Evolutionary conservation across 2,329 filamentous ascomycete genomes (phyloP), one percentile per base, ranked within the genome.

Genomic region (Arthrobotrys entomopaga): DNA sequence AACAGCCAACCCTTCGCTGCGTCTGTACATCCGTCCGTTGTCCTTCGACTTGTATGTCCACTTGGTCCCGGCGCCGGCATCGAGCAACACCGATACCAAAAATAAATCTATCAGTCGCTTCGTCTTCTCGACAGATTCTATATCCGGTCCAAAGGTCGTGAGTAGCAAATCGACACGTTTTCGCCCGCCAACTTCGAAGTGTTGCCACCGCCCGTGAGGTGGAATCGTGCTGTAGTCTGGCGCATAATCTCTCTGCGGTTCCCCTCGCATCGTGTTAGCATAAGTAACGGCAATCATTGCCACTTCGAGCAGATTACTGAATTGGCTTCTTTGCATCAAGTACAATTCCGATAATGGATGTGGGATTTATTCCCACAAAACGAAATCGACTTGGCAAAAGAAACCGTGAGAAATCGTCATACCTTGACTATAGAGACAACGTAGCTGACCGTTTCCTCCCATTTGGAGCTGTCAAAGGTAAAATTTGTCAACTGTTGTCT

Each of bases 11-110:
- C 93, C 93, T 81, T 97, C 95, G 75, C 93, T 97, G 58, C 95
- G 88, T 60, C 88, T 86, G 82, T 94, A 98, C 46, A 90, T 82
- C 76, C 89, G 90, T 66, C 91, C 92, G 77, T 93, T 96, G 80
- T 96, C 93, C 76, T 89, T 89, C 80, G 92, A 96, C 84, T 91
- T 95, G 83, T 97, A 99, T 78, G 89, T 90, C 95, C 95, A 99
- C 77, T 88, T 86, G 1, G 89, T 94, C 46, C 95, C 95, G 1
- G 95, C 93, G 46, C 95, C 95, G 3, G 95, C 92, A 80, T 96
- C 91, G 7, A 96, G 85, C 57, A 96, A 84, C 6, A 95, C 91
- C 57, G 91, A 94, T 76, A 95, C 84, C 48, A 93, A 83, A 82
- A 93, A 93, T 40, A 94, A 85, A 78, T 93, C 91, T 72, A 94